Evolutionary conservation across 192 early-diverging fungal genomes (phyloP).

Genomic region (Geranomyces variabilis): DNA sequence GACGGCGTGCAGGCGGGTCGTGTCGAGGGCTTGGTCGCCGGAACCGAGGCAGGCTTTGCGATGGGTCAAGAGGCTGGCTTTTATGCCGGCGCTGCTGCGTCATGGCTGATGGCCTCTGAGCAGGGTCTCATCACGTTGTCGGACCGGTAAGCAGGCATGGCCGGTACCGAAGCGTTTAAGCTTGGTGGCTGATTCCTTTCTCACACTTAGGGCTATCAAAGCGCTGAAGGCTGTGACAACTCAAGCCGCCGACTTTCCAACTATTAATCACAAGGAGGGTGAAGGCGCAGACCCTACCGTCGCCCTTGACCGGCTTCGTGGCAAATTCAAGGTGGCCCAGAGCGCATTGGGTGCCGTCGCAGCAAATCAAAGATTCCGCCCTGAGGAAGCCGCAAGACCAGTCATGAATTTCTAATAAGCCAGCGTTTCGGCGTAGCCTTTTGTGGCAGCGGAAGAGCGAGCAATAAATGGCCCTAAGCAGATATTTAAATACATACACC

Average conservation of each 20-base stretch:
- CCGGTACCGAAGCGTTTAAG: not conserved
- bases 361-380: slow-evolving; percentile 10
- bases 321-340: slow-evolving; percentile 22
- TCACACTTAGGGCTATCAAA: slow-evolving; percentile 23
- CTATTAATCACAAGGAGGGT: not conserved
- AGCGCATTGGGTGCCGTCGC: slow-evolving; percentile 14
- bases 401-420: slow-evolving; percentile 20
- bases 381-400: slow-evolving; percentile 8
- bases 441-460: too few relatives aligned
- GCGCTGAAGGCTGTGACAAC: slow-evolving; percentile 13
- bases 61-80: slow-evolving; percentile 33
- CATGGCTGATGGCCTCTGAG: slow-evolving; percentile 17
- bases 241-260: slow-evolving; percentile 23
- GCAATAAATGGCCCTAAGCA: too few relatives aligned
- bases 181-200: not conserved
- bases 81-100: slow-evolving; percentile 30
- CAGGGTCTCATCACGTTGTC: slow-evolving; percentile 13
- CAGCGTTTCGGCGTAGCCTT: not conserved
- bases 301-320: slow-evolving; percentile 22
- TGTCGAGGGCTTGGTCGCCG: slow-evolving; percentile 26
- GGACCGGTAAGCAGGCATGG: slow-evolving; percentile 11
- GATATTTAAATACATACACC: too few relatives aligned
- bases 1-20: slow-evolving; percentile 30
- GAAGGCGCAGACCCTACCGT: slow-evolving; percentile 26
- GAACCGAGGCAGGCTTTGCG: slow-evolving; percentile 22